Conservation (phyloP, 495 filamentous ascomycete genomes). For the Pyronema omphalodes region DNA sequence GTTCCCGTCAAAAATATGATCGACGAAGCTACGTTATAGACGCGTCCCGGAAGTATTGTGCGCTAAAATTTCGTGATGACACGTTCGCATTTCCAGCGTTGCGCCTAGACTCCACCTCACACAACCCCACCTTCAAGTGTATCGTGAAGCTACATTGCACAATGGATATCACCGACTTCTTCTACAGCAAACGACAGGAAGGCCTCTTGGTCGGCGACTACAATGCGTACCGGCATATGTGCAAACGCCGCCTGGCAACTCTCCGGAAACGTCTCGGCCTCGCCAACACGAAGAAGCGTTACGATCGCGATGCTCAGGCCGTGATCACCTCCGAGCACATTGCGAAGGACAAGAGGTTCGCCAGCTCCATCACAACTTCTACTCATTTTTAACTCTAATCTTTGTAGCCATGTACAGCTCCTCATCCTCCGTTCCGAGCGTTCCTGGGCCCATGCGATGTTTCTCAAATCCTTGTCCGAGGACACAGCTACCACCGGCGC, state of each 20-base stretch:
- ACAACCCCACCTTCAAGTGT: not conserved
- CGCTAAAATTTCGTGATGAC: no score
- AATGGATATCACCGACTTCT: constrained; percentile 84
- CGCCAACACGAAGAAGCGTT: constrained; percentile 69
- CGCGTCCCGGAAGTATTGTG: no score
- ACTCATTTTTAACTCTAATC: constrained; percentile 12
- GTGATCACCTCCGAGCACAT: constrained; percentile 62
- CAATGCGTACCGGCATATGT: constrained; percentile 60
- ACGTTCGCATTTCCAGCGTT: no score
- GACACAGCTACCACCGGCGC: constrained; percentile 65
- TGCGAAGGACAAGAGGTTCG: constrained; percentile 56
- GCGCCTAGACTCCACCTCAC: no score
- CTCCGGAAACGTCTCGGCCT: constrained; percentile 69
- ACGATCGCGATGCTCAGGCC: constrained; percentile 39
- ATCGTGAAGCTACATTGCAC: not conserved
- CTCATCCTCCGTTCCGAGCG: constrained; percentile 73
- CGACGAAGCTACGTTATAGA: no score
- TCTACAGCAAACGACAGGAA: constrained; percentile 58
- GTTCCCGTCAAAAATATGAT: no score
- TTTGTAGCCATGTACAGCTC: constrained; percentile 52
- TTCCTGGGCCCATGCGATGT: constrained; percentile 92
- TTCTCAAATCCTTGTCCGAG: constrained; percentile 65
- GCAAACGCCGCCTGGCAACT: constrained; percentile 64
- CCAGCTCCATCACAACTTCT: constrained; percentile 1
- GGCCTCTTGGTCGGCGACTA: constrained; percentile 78